Base-by-base conservation (phyloP, 108 stramenopile species). In the Aurantiochytrium sp. region DNA sequence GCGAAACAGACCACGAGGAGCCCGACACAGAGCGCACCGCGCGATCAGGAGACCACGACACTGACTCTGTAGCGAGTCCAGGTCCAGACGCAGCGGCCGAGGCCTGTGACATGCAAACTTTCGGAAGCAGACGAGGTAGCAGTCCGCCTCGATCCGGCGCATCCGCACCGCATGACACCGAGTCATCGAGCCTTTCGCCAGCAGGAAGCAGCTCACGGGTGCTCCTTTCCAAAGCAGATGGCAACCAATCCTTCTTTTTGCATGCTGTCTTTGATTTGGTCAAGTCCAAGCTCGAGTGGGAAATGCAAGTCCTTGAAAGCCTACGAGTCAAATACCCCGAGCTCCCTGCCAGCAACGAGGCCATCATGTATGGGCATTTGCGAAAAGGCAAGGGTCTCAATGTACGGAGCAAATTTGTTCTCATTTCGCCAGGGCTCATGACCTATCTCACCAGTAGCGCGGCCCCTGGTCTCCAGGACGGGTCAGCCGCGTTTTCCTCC, bases 321-420 rank as follows among this genome's bases (percentile, higher is more conserved):
- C 51, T 83, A 12, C 76, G 76, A 16, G 16, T 83, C 45, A 83
- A 83, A 83, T 83, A 83, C 51, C 76, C 76, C 25, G 76, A 83
- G 76, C 76, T 83, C 19, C 76, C 76, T 12, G 76, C 76, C 28
- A 53, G 76, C 76, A 83, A 83, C 51, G 76, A 83, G 51, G 51
- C 76, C 45, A 83, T 83, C n/a, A 83, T 83, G 76, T 83, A 53
- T 23, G 76, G 76, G 6, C 76, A 47, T 35, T 45, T 83, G 19
- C 76, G 76, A 6, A 83, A 83, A 35, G 64, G 64, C 64, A 69
- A 69, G 25, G 64, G 64, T 1, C 25, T 69, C 4, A 69, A 69
- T 18, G 28, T 53, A 12, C 45, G 76, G 19, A 53, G 49, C 4
- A 83, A 83, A 1, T 53, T 83, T 53, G 76, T 83, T 6, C 23